These are phyloP conservation scores for Geosiphon pyriformis DNA, from an alignment of 192 early-diverging fungal species.

Conservation along the genomic window DNA sequence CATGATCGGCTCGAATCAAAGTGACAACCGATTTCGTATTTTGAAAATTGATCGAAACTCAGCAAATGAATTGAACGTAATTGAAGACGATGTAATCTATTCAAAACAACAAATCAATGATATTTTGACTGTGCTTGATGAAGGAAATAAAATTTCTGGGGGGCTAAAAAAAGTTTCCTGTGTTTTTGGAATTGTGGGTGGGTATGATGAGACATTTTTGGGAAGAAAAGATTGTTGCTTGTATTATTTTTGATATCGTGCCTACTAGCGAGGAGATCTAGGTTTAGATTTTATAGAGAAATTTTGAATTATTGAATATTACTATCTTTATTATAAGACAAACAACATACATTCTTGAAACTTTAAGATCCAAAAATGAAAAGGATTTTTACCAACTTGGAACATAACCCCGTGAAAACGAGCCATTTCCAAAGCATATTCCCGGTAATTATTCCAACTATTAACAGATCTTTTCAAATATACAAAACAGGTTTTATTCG, in stretches of 20 bases:
- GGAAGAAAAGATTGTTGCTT: neutral
- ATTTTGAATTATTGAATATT: no score
- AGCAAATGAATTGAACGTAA: constrained; percentile 60
- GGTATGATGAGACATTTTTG: no score
- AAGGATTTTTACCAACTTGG: no score
- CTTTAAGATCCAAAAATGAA: no score
- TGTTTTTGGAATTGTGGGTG: constrained; percentile 74
- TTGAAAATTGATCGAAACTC: constrained; percentile 85
- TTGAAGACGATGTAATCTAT: constrained; percentile 73
- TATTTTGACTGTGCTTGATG: constrained; percentile 69
- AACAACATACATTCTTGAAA: no score
- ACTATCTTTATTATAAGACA: neutral
- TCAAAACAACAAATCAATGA: constrained; percentile 68
- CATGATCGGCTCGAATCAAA: constrained; percentile 78
- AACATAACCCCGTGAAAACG: no score
- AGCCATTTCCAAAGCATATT: no score
- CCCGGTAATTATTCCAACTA: no score
- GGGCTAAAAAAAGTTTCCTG: constrained; percentile 61
- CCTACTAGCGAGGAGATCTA: no score
- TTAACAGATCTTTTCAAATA: constrained; percentile 20
- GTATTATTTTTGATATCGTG: neutral
- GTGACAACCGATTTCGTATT: constrained; percentile 69
- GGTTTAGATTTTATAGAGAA: no score
- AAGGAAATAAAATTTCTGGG: constrained; percentile 69
- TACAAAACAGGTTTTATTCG: constrained; percentile 67